Percentiles rank a stretch among this genome's conserved stretches.
phyloP scores from a whole-genome alignment of 2,329 filamentous ascomycete genomes.

The Blumeriella jaapii region DNA sequence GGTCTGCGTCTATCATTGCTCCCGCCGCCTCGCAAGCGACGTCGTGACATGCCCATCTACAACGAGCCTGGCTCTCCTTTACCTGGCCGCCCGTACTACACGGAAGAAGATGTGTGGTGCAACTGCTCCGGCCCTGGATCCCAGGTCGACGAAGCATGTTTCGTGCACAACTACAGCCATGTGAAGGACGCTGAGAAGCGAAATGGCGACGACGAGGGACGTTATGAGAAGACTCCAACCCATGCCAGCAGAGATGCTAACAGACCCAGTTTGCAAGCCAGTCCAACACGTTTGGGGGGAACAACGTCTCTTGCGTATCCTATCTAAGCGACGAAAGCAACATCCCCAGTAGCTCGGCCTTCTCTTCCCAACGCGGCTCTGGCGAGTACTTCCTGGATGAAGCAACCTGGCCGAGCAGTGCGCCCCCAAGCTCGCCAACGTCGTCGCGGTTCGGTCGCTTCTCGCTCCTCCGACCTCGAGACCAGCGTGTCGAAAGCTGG shows the following conservation, averaged over 20 bases:
- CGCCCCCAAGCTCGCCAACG: constrained; percentile 2
- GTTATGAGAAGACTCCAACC: not conserved
- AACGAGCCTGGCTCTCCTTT: constrained; percentile 15
- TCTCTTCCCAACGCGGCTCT: constrained; percentile 21
- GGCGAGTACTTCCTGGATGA: constrained; percentile 11
- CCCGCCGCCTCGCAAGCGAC: not conserved
- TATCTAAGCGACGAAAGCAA: not conserved
- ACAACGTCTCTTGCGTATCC: not conserved
- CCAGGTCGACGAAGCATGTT: constrained; percentile 9
- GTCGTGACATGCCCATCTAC: constrained; percentile 20
- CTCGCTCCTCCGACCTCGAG: not conserved
- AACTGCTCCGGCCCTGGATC: constrained; percentile 8
- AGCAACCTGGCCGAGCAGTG: constrained; percentile 12
- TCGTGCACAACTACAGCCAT: constrained; percentile 10
- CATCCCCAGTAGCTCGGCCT: constrained; percentile 11
- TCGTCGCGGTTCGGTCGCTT: no score
- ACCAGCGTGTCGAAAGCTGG: constrained; percentile 17
- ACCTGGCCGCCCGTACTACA: constrained; percentile 12
- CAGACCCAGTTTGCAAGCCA: not conserved
- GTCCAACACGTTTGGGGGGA: not conserved
- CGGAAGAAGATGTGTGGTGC: constrained; percentile 6
- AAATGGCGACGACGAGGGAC: constrained; percentile 1
- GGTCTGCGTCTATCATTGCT: not conserved
- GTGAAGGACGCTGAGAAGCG: not conserved
- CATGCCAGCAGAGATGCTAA: no score